Evolutionary conservation across 768 basidiomycete genomes (phyloP).

Genomic region (Boletus insuetus): DNA sequence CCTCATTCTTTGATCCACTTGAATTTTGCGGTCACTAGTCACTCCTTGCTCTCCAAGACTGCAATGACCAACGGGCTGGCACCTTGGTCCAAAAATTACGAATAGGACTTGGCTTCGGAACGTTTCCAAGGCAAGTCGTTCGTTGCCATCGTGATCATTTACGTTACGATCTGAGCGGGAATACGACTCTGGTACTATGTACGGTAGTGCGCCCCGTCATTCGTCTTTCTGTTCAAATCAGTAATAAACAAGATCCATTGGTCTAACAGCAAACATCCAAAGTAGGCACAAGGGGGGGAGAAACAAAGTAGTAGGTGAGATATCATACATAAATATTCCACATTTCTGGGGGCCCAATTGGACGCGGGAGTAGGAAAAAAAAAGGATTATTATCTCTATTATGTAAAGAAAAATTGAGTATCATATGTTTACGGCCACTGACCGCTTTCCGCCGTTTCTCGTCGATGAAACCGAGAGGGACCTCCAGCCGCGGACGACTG

Average conservation of each 20-base stretch:
- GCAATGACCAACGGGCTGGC: too few species aligned
- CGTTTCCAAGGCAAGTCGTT: too few species aligned
- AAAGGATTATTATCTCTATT: constrained; percentile 14
- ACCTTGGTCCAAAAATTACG: too few species aligned
- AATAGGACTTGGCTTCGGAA: too few species aligned
- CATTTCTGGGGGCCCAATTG: neutral
- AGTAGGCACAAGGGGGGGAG: neutral
- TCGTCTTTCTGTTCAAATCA: too few species aligned
- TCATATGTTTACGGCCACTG: constrained; percentile 23
- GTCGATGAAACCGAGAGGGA: constrained; percentile 36
- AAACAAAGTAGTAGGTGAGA: constrained; percentile 19
- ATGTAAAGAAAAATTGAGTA: constrained; percentile 10
- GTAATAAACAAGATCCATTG: constrained; percentile 9
- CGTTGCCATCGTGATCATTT: too few species aligned
- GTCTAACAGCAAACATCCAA: neutral
- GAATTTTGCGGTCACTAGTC: too few species aligned
- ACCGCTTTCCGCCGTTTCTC: constrained; percentile 42
- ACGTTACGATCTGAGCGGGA: too few species aligned
- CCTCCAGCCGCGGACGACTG: constrained; percentile 26
- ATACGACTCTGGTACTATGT: too few species aligned
- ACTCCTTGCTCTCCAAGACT: too few species aligned
- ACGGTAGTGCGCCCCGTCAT: too few species aligned
- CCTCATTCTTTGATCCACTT: too few species aligned
- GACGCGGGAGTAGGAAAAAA: neutral
- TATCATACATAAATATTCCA: constrained; percentile 34